Conservation (phyloP, 2,329 filamentous ascomycete species). For the Sporothrix phasma region DNA sequence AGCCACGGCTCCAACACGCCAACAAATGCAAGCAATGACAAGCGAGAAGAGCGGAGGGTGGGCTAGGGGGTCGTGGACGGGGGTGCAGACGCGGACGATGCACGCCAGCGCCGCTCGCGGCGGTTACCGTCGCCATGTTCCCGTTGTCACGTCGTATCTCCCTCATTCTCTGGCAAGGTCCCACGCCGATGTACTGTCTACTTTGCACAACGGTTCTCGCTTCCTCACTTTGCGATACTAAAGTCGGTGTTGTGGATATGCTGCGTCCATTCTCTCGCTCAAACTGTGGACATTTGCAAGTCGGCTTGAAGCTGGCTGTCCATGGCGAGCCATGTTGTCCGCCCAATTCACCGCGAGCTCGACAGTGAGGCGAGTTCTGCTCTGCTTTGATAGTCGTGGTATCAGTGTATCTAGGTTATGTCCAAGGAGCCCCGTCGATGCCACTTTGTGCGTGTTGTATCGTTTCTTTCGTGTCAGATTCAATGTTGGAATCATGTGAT, state of each 20-base stretch:
- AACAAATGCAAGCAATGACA: background rate
- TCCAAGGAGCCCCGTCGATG: no score
- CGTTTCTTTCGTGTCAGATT: no score
- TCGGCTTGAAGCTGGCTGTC: no score
- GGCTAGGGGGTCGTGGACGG: background rate
- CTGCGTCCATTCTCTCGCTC: background rate
- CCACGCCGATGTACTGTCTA: background rate
- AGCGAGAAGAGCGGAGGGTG: background rate
- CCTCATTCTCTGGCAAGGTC: no score
- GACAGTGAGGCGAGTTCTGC: background rate
- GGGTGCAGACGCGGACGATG: background rate
- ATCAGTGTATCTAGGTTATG: no score
- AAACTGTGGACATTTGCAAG: slow-evolving; percentile 5
- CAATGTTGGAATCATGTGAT: no score
- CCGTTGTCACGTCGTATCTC: no score
- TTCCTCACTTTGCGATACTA: background rate
- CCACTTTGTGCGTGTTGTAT: no score
- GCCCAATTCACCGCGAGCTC: no score
- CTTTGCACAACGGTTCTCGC: background rate
- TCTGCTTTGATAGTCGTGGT: background rate
- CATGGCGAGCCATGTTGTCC: no score
- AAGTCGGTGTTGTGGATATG: background rate
- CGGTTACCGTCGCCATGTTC: no score
- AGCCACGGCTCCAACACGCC: background rate
- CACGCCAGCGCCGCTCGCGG: no score